Evolutionary conservation across 768 basidiomycete genomes (phyloP).

Genomic region (Lanmaoa rubissima): DNA sequence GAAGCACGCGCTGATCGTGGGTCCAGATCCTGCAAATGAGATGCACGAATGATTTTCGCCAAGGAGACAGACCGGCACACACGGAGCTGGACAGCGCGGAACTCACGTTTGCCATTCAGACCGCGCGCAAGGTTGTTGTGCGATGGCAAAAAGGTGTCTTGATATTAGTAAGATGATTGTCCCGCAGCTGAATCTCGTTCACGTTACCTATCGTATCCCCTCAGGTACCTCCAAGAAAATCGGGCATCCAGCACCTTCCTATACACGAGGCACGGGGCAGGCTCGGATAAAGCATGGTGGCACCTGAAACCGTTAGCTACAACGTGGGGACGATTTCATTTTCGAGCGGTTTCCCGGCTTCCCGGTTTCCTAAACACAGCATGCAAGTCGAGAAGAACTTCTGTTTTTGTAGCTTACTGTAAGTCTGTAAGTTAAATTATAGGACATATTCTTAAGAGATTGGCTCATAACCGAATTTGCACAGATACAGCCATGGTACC

Average conservation of each 20-base stretch:
- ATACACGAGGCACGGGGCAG: constrained; percentile 20
- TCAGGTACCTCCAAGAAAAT: constrained; percentile 27
- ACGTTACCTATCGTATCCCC: constrained; percentile 5
- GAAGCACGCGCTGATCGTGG: constrained; percentile 26
- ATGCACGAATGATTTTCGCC: constrained; percentile 14
- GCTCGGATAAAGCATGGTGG: constrained; percentile 12
- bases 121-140: constrained; percentile 20
- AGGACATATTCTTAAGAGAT: constrained; percentile 4
- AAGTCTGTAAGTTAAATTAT: constrained; percentile 3
- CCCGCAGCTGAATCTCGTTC: background rate
- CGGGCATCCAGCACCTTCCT: constrained; percentile 6
- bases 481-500: background rate
- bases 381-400: background rate
- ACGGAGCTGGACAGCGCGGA: constrained; percentile 8
- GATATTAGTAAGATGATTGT: constrained; percentile 18
- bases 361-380: constrained; percentile 7
- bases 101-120: constrained; percentile 24
- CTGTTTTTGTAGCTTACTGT: background rate
- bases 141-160: constrained; percentile 20
- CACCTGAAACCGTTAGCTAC: background rate
- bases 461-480: background rate
- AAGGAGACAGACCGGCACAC: background rate
- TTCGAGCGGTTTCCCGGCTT: background rate
- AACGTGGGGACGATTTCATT: constrained; percentile 16
- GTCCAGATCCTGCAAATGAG: constrained; percentile 17